Percentiles rank a stretch among this genome's conserved stretches.
These are phyloP conservation scores for Aurinia saxatilis DNA, from an alignment of 345 rosid species.

Conservation along the genomic window DNA sequence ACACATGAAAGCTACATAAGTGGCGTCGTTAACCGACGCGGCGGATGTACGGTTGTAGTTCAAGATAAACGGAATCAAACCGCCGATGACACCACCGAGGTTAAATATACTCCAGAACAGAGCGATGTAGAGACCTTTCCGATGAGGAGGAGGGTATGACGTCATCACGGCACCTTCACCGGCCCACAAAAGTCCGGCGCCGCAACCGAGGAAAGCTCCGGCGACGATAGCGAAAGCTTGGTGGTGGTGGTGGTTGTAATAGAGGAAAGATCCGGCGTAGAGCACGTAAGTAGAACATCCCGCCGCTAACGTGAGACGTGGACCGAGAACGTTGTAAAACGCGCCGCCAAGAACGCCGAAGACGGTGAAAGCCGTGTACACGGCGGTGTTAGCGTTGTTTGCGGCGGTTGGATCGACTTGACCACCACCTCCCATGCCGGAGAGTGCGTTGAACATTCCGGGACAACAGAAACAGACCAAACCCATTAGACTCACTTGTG, in stretches of 20 bases:
- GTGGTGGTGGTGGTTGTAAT: constrained; percentile 53
- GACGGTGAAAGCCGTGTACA: constrained; percentile 50
- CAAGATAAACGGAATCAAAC: constrained; percentile 58
- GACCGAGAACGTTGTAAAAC: constrained; percentile 55
- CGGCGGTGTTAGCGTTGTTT: constrained; percentile 75
- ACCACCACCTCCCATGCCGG: constrained; percentile 97
- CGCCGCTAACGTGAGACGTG: constrained; percentile 55
- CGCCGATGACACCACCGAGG: constrained; percentile 72
- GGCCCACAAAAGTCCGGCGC: constrained; percentile 94
- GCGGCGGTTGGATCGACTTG: constrained; percentile 74
- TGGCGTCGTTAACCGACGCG: constrained; percentile 56
- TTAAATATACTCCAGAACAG: constrained; percentile 72
- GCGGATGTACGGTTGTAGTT: constrained; percentile 49
- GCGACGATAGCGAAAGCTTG: constrained; percentile 53
- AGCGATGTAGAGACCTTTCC: constrained; percentile 80
- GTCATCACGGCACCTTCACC: constrained; percentile 95
- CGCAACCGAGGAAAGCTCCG: constrained; percentile 69
- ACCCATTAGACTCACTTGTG: constrained; percentile 67
- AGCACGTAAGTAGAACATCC: constrained; percentile 77
- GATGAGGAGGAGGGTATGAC: constrained; percentile 69
- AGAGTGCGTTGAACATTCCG: constrained; percentile 91
- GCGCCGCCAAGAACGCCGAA: constrained; percentile 55
- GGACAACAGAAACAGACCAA: constrained; percentile 96
- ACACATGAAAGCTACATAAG: constrained; percentile 72
- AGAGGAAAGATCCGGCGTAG: constrained; percentile 61